Evolutionary conservation across 805 yeast species (phyloP), one percentile per base, ranked within the genome.

Genomic region (Barnettozyma pratensis): DNA sequence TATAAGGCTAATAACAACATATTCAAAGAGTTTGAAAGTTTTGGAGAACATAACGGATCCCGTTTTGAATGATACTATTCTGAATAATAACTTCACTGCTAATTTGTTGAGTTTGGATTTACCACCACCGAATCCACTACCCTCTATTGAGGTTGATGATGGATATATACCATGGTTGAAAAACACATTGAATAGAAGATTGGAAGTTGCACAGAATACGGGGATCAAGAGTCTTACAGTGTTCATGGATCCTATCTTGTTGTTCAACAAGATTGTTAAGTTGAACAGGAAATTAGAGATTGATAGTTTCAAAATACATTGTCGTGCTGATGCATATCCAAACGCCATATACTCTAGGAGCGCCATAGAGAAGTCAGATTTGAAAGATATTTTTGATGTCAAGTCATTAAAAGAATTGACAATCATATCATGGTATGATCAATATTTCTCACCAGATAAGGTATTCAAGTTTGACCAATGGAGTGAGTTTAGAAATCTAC

Each of bases 21-120:
- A 59, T 28, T 67, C 69, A 3, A 49, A 54, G 30, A 62, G 70
- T 25, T 51, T 71, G 11, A 57, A 57, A 43, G 51, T 70, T 36
- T 48, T 72, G 37, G 76, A 72, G 55, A 72, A 71, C 52, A 65
- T 72, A 9, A 71, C 74, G 2, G 69, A 69, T 40, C 71, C 73
- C 26, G 40, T 52, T 9, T 64, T 72, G 46, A 69, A 68, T 51
- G 63, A 61, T 27, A 66, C 67, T 5, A 63, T 72, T 19, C 61
- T 66, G 6, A 47, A 46, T 28, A 67, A 71, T 3, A 47, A 47
- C 2, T 56, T 53, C 7, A 62, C 66, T 1, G 37, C 49, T 1
- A 51, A 56, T 27, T 45, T 62, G 14, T 39, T 46, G 1, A 57
- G 60, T 27, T 41, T 49, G 25, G 52, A 49, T 32, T 30, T 58